Conservation (phyloP, 768 basidiomycete genomes). For the Leccinum imitatum region DNA sequence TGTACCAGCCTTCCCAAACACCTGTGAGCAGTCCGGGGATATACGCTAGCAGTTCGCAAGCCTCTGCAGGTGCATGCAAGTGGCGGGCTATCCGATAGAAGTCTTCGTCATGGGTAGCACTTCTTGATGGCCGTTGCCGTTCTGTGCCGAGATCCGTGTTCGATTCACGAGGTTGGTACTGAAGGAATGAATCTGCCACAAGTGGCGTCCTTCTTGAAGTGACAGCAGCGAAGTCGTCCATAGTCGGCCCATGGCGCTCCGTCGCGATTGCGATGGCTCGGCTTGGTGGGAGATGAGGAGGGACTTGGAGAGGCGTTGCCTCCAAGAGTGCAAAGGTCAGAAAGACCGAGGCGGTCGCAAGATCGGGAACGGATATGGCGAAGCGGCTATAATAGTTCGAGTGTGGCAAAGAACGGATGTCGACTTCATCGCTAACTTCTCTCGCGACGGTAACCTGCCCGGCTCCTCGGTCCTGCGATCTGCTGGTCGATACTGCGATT, state of each 20-base stretch:
- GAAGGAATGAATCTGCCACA: constrained; percentile 43
- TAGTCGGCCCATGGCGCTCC: constrained; percentile 51
- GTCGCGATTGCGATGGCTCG: constrained; percentile 44
- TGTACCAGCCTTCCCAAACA: constrained; percentile 60
- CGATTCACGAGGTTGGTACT: constrained; percentile 29
- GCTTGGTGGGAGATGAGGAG: constrained; percentile 51
- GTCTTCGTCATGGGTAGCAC: constrained; percentile 36
- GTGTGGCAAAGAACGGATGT: constrained; percentile 9
- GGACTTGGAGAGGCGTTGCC: constrained; percentile 41
- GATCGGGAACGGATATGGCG: constrained; percentile 34
- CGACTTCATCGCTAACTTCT: constrained; percentile 12
- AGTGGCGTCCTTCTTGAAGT: constrained; percentile 46
- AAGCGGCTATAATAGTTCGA: constrained; percentile 24
- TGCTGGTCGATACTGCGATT: constrained; percentile 21
- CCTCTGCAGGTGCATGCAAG: constrained; percentile 15
- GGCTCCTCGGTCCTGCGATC: constrained; percentile 24
- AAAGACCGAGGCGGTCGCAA: constrained; percentile 47
- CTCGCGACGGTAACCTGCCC: constrained; percentile 2
- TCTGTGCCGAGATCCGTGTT: constrained; percentile 31
- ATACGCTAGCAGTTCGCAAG: constrained; percentile 32
- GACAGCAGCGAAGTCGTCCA: constrained; percentile 49
- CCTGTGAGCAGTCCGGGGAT: constrained; percentile 51
- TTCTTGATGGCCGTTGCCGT: constrained; percentile 35
- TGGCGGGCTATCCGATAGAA: constrained; percentile 35
- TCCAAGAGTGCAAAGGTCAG: constrained; percentile 55